These are phyloP conservation scores for Monilinia polystroma DNA, from an alignment of 2,329 filamentous ascomycete species.

Conservation along the genomic window DNA sequence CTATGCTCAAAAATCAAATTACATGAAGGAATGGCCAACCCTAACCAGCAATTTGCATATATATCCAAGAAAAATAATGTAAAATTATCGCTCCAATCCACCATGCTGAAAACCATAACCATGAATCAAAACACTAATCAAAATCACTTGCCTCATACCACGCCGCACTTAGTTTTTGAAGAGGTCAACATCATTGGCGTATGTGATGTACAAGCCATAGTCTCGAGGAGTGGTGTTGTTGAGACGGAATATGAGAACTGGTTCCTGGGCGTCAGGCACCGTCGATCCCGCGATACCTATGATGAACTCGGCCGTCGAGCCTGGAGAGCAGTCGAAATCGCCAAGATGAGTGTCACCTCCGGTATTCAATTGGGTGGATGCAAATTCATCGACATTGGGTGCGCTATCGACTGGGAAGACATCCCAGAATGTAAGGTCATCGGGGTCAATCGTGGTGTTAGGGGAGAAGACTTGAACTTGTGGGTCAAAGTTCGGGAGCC, in stretches of 20 bases:
- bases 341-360: not conserved
- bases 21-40: not conserved
- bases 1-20: not conserved
- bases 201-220: constrained; percentile 8
- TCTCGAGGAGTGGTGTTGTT: not conserved
- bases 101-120: not conserved
- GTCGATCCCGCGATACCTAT: not conserved
- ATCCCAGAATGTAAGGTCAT: constrained; percentile 5
- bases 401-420: not conserved
- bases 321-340: not conserved
- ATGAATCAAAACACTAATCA: not conserved
- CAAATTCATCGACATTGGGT: not conserved
- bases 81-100: too few relatives aligned
- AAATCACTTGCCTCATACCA: not conserved
- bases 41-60: not conserved
- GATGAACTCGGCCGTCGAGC: not conserved
- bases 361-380: not conserved
- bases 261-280: not conserved
- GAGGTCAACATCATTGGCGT: not conserved
- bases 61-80: not conserved
- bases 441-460: not conserved
- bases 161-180: too few relatives aligned
- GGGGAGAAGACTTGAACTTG: not conserved
- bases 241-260: not conserved
- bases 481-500: not conserved